Evolutionary conservation across 768 basidiomycete species (phyloP), one percentile per base, ranked within the genome.

Genomic region (Pisolithus marmoratus): DNA sequence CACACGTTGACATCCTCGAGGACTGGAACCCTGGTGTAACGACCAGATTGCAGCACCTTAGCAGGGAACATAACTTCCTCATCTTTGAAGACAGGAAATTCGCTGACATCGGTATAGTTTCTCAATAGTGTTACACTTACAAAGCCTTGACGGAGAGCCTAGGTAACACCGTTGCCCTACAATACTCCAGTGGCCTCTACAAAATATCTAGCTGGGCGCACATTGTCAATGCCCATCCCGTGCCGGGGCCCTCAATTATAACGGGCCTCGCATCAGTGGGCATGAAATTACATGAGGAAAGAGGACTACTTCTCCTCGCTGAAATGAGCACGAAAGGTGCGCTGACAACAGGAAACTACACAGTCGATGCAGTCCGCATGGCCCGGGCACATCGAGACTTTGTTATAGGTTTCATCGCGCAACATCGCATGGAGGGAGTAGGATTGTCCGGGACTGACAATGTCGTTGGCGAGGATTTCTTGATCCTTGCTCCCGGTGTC

Each of bases 41-140:
- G 51, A 73, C 81, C 38, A 74, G 77, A 41, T 75, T 99, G 38
- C 77, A 82, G 54, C 74, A 75, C 34, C 80, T 98, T 7, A 84
- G 86, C 62, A 62, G 70, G 43, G 85, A 88, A 65, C 83, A 96
- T 56, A 91, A 96, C 62, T 99, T 98, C 72, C 68, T 95, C 48
- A 94, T 97, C 60, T 99, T 98, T 60, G 96, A 98, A 72, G 96
- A 99, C 73, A 78, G 96, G 58, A 99, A 99, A 70, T 99, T 99
- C 62, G 95, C 96, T 4, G 96, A 99, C 69, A 98, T 99, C 48
- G 95, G 95, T 94, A 56, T 61, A 79, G 59, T 31, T 14, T 48
- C 17, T 36, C 34, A 46, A 47, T 31, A 23, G 29, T 43, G 17
- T 46, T 51, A 8, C 1, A 54, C 8, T 47, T 8, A 52, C 41